Evolutionary conservation across 345 rosid genomes (phyloP), one percentile per base, ranked within the genome.

Genomic region (Sisymbrium irio): DNA sequence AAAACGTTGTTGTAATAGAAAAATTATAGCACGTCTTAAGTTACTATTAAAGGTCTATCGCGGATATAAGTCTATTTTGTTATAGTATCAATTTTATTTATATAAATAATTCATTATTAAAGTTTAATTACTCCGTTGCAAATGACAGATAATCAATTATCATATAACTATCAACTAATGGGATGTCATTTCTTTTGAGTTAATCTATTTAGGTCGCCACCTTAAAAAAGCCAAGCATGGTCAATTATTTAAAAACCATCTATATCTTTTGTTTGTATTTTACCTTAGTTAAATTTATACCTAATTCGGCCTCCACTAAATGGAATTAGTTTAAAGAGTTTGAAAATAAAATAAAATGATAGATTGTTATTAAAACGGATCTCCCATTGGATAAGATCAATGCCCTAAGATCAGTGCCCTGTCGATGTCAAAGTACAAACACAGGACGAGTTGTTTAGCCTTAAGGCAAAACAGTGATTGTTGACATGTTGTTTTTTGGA

Each of bases 341-440:
- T 6, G 3, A 44, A 7, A 22, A n/a, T 8, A 18, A 27, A 30
- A 20, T 7, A 30, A 51, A 11, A 50, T 50, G 4, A 30, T 15
- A 56, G 61, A 32, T 10, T 36, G 4, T 14, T 37, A 35, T 57
- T 19, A 19, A 54, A 68, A 69, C n/a, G 28, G 44, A n/a, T 33
- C 13, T 2, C 42, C 40, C 67, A 47, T 37, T 61, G 76, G 76
- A 72, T 72, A 72, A 62, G 69, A 62, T 64, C 76, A 71, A 61
- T 27, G 60, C 39, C 30, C 39, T 63, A 72, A 72, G 69, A 72
- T 72, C 76, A 60, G 53, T 25, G 67, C 67, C 51, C 33, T 53
- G 69, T 62, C 62, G 62, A n/a, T 51, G 35, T 53, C 42, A 72
- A 72, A 62, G 69, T 53, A 72, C 76, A 72, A 53, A 37, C 49